Base-by-base conservation (phyloP, 805 yeast genomes). In the Saccharomycopsis capsularis region DNA sequence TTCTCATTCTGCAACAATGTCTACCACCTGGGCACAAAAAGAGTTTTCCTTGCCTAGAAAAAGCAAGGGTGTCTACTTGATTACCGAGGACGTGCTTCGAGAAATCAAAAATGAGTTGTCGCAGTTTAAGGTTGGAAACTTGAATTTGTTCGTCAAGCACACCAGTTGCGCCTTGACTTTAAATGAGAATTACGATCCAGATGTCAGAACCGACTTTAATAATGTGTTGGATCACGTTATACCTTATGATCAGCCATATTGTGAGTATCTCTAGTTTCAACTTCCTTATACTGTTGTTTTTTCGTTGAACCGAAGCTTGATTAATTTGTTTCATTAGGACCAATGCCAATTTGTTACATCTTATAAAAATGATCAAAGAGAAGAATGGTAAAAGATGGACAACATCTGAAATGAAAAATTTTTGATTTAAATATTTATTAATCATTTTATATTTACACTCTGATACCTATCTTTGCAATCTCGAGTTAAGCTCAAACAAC, bases 111-210 rank as follows among this genome's bases (percentile, higher is more conserved):
- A 90, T 0, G 80, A 81, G 56, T 61, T 85, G 51, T 70, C 69
- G 47, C 61, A 76, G 35, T 79, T 75, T 63, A 75, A 79, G 59
- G 66, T 82, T 7, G 95, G 95, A 1, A 65, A 75, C 23, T 62
- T 83, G 47, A 75, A 84, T 57, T 63, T 85, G 23, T 85, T 86
- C 61, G 65, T 85, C 41, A 85, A 83, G 61, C 95, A 85, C 63
- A 85, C 95, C 1, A 80, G 88, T 7, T 90, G 90, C 3, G 93
- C 82, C 0, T 62, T 85, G 38, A 80, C 89, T 0, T 63, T 85
- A 48, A 85, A 85, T 60, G 95, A 85, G 61, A 85, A 85, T 60
- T 84, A 79, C 67, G 95, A 86, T 58, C 78, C 88, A 0, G 89
- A 82, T 59, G 95, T 85, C 11, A 71, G 90, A 53, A 63, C 59